Percentiles rank a stretch among this genome's conserved stretches.
Evolutionary conservation across 345 rosid species (phyloP).

Genomic region (Eutrema japonicum): DNA sequence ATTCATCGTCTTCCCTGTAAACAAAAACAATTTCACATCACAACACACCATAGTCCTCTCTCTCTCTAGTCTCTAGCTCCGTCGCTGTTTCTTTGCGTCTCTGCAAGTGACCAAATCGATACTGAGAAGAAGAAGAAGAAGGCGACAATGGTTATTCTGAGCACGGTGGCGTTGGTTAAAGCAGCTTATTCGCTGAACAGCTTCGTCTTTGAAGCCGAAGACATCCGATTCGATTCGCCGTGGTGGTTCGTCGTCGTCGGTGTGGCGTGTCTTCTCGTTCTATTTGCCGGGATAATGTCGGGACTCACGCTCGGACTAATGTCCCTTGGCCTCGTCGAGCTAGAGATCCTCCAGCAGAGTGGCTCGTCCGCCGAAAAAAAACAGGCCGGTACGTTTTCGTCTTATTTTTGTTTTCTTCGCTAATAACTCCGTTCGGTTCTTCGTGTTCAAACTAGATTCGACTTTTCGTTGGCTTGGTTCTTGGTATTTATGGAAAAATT

Average conservation of each 20-base stretch:
- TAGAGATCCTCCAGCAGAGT: slow-evolving; percentile 69
- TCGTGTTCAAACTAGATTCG: slow-evolving; percentile 1
- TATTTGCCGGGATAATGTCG: slow-evolving; percentile 80
- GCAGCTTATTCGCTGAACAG: slow-evolving; percentile 40
- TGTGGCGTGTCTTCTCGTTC: slow-evolving; percentile 68
- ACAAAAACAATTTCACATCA: slow-evolving; percentile 27
- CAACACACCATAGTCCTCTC: neutral
- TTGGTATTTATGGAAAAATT: neutral
- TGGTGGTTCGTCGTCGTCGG: slow-evolving; percentile 73
- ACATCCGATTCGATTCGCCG: slow-evolving; percentile 55
- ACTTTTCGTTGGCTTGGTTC: slow-evolving; percentile 2
- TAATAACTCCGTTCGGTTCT: neutral
- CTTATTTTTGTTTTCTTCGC: neutral
- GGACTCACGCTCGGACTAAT: slow-evolving; percentile 77
- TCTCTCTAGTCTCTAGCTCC: slow-evolving; percentile 13
- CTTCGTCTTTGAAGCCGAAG: slow-evolving; percentile 60
- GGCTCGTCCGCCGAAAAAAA: slow-evolving; percentile 65
- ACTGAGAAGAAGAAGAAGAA: neutral
- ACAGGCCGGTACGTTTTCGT: slow-evolving; percentile 53
- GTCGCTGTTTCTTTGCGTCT: slow-evolving; percentile 23
- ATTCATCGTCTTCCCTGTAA: slow-evolving; percentile 23
- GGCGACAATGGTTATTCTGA: slow-evolving; percentile 44
- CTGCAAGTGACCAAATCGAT: slow-evolving; percentile 41
- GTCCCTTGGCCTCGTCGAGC: slow-evolving; percentile 76
- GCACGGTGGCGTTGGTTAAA: slow-evolving; percentile 42